These are phyloP conservation scores for Trametes versicolor DNA, from an alignment of 1,284 basidiomycete species.

Conservation along the genomic window DNA sequence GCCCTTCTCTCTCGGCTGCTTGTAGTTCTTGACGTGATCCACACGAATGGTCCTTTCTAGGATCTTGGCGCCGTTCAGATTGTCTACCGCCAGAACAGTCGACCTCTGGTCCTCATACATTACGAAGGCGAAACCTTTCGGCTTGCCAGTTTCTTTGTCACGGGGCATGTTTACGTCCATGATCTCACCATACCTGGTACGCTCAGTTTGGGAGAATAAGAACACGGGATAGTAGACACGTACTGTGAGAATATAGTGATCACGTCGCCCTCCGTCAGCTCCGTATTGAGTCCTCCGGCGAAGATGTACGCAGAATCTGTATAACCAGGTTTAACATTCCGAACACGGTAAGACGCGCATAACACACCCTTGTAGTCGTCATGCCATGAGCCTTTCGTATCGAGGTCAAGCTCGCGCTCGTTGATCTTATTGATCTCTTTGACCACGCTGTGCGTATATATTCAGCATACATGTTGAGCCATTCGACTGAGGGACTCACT, in stretches of 20 bases:
- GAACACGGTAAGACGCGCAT: background rate
- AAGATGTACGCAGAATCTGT: conserved; percentile 95
- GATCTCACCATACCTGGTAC: conserved; percentile 88
- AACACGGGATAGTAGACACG: conserved; percentile 45
- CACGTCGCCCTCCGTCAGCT: conserved; percentile 97
- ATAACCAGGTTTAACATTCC: conserved; percentile 16
- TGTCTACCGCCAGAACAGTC: conserved; percentile 97
- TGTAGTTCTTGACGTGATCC: conserved; percentile 96
- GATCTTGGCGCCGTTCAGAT: conserved; percentile 94
- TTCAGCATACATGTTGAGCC: background rate
- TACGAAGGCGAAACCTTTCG: conserved; percentile 93
- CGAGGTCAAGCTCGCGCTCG: conserved; percentile 89
- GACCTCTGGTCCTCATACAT: conserved; percentile 99
- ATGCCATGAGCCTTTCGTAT: conserved; percentile 88
- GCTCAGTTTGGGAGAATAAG: background rate
- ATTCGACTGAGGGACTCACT: conserved; percentile 57
- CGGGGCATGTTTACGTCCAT: conserved; percentile 95
- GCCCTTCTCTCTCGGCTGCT: conserved; percentile 83
- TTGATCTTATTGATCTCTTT: conserved; percentile 96
- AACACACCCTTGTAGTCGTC: conserved; percentile 89
- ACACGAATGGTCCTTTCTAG: conserved; percentile 89
- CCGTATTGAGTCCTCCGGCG: conserved; percentile 85
- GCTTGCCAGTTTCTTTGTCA: conserved; percentile 90
- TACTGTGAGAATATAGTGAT: conserved; percentile 98
- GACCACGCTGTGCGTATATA: conserved; percentile 71